Base-by-base conservation (phyloP, 176 grass and related monocot species). In the Aegilops bicornis region DNA sequence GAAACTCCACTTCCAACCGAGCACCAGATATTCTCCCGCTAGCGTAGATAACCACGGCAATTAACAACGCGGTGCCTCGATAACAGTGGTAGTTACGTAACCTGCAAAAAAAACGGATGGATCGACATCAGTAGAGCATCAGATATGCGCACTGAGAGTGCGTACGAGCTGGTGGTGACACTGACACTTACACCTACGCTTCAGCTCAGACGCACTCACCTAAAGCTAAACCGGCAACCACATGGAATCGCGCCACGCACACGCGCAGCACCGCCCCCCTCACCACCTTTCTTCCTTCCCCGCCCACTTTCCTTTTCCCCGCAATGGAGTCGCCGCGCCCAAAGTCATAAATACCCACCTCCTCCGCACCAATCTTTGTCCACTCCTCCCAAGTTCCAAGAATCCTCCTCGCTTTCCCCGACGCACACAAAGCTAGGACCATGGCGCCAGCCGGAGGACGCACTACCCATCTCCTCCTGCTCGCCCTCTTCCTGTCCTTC, bases 161-260 rank as follows among this genome's bases (percentile, higher is more conserved):
- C 70, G 20, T 16, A 3, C 3, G 42, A 76, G 43, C 42, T 76
- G 14, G 39, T 31, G 73, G 15, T 31, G 43, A 25, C 43, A 3
- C 42, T 19, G 13, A 74, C 71, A 74, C 40, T 8, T 73, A 14
- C 39, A 75, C 6, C 24, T 40, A 36, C 61, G 22, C 77, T 65
- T 64, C 23, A 52, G 83, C 17, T 86, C 5, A 12, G 23, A 22
- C 76, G 84, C 84, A 86, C 84, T 61, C 24, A 24, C 0, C 45
- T 12, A 11, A 43, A 45, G 39, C 7, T 10, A 27, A 59, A 48
- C 70, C 23, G 29, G 40, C 23, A 29, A 29, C 14, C 23, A 47
- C 56, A 47, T 37, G 47, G 72, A 59, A 11, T 70, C 80, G 73
- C 40, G 64, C 72, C 72, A 75, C 72, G 72, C 40, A 75, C 13